Evolutionary conservation across 116 monocot genomes (phyloP).

Genomic region (Zostera marina): DNA sequence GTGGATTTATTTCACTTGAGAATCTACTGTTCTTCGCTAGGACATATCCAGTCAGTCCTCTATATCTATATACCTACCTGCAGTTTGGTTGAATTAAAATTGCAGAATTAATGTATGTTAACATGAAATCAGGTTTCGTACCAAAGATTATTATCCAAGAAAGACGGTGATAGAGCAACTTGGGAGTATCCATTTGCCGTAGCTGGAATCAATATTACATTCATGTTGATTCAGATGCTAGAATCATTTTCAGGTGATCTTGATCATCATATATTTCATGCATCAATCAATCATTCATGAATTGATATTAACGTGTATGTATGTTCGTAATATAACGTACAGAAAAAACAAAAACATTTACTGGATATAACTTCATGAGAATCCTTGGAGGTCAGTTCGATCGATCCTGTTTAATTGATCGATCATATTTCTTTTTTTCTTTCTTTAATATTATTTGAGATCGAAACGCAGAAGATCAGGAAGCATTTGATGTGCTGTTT

Average conservation of each 20-base stretch:
- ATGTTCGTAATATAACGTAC: background rate
- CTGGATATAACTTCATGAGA: slow-evolving; percentile 55
- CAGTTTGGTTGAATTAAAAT: no score
- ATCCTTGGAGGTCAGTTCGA: slow-evolving; percentile 54
- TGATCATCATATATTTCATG: no score
- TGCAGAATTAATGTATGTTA: no score
- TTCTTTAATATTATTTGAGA: no score
- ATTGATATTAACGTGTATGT: no score
- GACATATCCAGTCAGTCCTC: slow-evolving; percentile 74
- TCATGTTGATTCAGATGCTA: slow-evolving; percentile 89
- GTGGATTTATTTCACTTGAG: slow-evolving; percentile 85
- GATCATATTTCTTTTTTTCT: no score
- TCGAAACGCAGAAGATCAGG: slow-evolving; percentile 54
- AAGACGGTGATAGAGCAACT: slow-evolving; percentile 55
- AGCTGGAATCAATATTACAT: slow-evolving; percentile 88
- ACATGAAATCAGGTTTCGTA: slow-evolving; percentile 54
- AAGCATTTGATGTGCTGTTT: slow-evolving; percentile 74
- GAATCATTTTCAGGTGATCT: slow-evolving; percentile 64
- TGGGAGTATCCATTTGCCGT: slow-evolving; percentile 98
- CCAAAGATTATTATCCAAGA: slow-evolving; percentile 56
- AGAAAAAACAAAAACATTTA: slow-evolving; percentile 59
- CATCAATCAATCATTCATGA: no score
- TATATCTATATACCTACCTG: no score
- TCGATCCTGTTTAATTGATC: no score
- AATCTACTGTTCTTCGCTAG: slow-evolving; percentile 78